These are phyloP conservation scores for Scutellaria barbata DNA, from an alignment of 257 asterid species.

Conservation along the genomic window DNA sequence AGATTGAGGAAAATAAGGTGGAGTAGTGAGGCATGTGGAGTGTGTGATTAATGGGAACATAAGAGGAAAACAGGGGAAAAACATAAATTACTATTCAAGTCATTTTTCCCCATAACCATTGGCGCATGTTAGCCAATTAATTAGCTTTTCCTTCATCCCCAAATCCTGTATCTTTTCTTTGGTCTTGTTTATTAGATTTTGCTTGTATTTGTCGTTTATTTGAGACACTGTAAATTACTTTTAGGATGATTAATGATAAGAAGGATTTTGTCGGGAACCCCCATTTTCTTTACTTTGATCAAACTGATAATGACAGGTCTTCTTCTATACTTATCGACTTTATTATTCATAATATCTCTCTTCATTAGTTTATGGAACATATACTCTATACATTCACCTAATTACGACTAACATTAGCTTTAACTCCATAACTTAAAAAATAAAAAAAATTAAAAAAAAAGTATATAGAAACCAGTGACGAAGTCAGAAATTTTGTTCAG, in stretches of 20 bases:
- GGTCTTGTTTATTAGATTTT: slow-evolving; percentile 28
- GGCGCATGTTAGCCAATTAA: slow-evolving; percentile 39
- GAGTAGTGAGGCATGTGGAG: slow-evolving; percentile 28
- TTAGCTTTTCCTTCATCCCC: slow-evolving; percentile 24
- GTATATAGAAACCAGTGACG: no score
- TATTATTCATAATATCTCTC: background rate
- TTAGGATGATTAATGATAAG: slow-evolving; percentile 36
- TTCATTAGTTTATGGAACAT: background rate
- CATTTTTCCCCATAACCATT: slow-evolving; percentile 37
- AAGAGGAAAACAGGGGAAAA: slow-evolving; percentile 43
- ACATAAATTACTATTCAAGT: slow-evolving; percentile 17
- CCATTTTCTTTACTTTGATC: slow-evolving; percentile 8
- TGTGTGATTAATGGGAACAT: slow-evolving; percentile 41
- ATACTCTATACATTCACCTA: no score
- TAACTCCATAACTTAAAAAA: no score
- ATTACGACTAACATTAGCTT: no score
- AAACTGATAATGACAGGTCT: slow-evolving; percentile 1
- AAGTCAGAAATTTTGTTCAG: no score
- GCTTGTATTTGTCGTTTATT: slow-evolving; percentile 31
- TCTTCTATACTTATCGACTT: background rate
- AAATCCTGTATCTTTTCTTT: background rate
- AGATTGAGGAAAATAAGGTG: slow-evolving; percentile 34
- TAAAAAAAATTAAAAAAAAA: no score
- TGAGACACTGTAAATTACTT: slow-evolving; percentile 43
- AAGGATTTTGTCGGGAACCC: slow-evolving; percentile 16